Percentiles rank a stretch among this genome's conserved stretches.
phyloP scores from a whole-genome alignment of 129 eudicot species.

The Flaveria bidentis region DNA sequence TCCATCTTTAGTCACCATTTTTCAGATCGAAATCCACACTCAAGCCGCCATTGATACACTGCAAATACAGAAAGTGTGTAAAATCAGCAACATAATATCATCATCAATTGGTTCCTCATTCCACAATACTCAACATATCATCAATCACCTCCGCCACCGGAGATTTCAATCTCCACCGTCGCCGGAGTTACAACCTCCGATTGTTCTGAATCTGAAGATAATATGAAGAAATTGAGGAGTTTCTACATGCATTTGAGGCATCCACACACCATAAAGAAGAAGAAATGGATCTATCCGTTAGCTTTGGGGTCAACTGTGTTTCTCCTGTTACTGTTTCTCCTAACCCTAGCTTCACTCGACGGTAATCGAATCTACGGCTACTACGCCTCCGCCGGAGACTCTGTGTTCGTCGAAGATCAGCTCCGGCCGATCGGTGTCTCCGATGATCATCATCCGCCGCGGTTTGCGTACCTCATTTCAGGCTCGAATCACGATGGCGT shows the following conservation, averaged over 20 bases:
- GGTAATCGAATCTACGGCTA: slow-evolving; percentile 35
- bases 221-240: slow-evolving; percentile 47
- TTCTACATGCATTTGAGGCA: slow-evolving; percentile 40
- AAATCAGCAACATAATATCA: background rate
- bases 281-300: slow-evolving; percentile 57
- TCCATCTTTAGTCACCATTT: slow-evolving; percentile 24
- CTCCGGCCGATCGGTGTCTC: slow-evolving; percentile 48
- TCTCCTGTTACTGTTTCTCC: slow-evolving; percentile 41
- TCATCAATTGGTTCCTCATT: slow-evolving; percentile 17
- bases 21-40: slow-evolving; percentile 22
- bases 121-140: slow-evolving; percentile 15
- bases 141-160: background rate
- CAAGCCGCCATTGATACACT: slow-evolving; percentile 29
- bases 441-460: slow-evolving; percentile 52
- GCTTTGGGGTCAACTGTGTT: slow-evolving; percentile 42
- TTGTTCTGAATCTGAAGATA: background rate
- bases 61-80: background rate
- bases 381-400: slow-evolving; percentile 22
- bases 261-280: slow-evolving; percentile 28
- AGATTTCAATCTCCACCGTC: slow-evolving; percentile 5
- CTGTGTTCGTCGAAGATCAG: slow-evolving; percentile 64
- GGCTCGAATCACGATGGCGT: slow-evolving; percentile 69
- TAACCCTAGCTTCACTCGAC: slow-evolving; percentile 42
- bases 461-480: slow-evolving; percentile 75
- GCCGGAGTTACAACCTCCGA: background rate